These are phyloP conservation scores for Coemansia sp. DNA, from an alignment of 192 early-diverging fungal species.

Conservation along the genomic window DNA sequence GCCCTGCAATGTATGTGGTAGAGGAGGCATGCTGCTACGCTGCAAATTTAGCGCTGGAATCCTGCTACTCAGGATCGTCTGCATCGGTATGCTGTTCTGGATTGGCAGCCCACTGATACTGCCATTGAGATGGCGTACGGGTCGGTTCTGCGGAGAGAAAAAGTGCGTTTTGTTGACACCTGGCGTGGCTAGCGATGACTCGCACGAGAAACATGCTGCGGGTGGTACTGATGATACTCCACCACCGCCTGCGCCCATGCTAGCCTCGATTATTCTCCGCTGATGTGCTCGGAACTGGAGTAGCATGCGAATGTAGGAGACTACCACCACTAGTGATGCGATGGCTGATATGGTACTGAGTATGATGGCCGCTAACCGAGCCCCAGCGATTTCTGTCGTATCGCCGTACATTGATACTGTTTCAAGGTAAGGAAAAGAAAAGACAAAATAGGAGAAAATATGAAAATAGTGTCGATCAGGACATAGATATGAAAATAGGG, in stretches of 20 bases:
- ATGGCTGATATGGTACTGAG: conserved; percentile 42
- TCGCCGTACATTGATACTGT: not conserved
- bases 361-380: conserved; percentile 37
- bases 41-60: not conserved
- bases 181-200: conserved; percentile 41
- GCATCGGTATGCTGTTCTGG: not conserved
- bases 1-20: conserved; percentile 7
- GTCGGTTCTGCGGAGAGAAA: conserved; percentile 13
- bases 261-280: conserved; percentile 35
- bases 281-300: conserved; percentile 42
- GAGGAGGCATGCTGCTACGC: conserved; percentile 34
- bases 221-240: not conserved
- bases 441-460: too few relatives aligned
- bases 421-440: too few relatives aligned
- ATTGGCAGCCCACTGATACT: conserved; percentile 6
- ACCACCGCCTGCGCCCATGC: conserved; percentile 7
- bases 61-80: not conserved
- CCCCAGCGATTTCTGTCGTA: conserved; percentile 14
- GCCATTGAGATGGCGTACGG: not conserved
- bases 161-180: conserved; percentile 24
- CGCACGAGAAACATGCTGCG: conserved; percentile 42
- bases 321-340: conserved; percentile 35
- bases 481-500: not conserved
- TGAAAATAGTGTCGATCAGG: not conserved
- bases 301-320: conserved; percentile 39